These are phyloP conservation scores for Sugiyamaella chiloensis DNA, from an alignment of 805 yeast genomes.

Conservation along the genomic window DNA sequence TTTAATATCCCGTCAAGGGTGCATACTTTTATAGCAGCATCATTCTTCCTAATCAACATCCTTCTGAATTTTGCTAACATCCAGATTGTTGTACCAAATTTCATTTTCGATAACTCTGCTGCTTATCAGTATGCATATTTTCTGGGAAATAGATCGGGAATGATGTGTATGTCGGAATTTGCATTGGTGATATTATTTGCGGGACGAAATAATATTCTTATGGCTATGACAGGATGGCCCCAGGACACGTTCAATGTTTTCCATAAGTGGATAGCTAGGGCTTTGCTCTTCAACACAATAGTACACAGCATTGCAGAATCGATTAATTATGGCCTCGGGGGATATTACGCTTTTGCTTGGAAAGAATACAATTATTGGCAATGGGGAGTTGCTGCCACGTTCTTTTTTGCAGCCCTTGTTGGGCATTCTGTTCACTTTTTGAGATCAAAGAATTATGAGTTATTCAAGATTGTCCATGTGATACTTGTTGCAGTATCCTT, in stretches of 20 bases:
- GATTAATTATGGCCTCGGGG: slow-evolving; percentile 32
- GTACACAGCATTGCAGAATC: slow-evolving; percentile 59
- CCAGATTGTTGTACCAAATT: slow-evolving; percentile 15
- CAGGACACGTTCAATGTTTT: slow-evolving; percentile 57
- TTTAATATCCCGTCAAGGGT: slow-evolving; percentile 39
- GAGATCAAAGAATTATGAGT: slow-evolving; percentile 55
- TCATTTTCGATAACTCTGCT: background rate
- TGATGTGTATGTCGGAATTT: slow-evolving; percentile 46
- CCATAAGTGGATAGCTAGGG: slow-evolving; percentile 63
- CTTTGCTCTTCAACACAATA: slow-evolving; percentile 45
- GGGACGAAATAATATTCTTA: slow-evolving; percentile 68
- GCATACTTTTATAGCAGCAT: slow-evolving; percentile 36
- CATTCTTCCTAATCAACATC: slow-evolving; percentile 33
- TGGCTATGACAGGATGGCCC: slow-evolving; percentile 57
- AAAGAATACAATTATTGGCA: slow-evolving; percentile 7
- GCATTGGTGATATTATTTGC: slow-evolving; percentile 52
- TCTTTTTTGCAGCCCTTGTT: slow-evolving; percentile 41
- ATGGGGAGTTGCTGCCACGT: slow-evolving; percentile 45
- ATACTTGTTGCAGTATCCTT: slow-evolving; percentile 51
- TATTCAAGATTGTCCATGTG: slow-evolving; percentile 56
- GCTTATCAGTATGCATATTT: slow-evolving; percentile 34
- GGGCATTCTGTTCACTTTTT: slow-evolving; percentile 50
- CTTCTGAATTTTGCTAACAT: slow-evolving; percentile 29
- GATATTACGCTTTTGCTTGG: slow-evolving; percentile 5
- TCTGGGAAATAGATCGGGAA: slow-evolving; percentile 42